Evolutionary conservation across 352 stramenopile genomes (phyloP).

Genomic region (Plasmopara halstedii): DNA sequence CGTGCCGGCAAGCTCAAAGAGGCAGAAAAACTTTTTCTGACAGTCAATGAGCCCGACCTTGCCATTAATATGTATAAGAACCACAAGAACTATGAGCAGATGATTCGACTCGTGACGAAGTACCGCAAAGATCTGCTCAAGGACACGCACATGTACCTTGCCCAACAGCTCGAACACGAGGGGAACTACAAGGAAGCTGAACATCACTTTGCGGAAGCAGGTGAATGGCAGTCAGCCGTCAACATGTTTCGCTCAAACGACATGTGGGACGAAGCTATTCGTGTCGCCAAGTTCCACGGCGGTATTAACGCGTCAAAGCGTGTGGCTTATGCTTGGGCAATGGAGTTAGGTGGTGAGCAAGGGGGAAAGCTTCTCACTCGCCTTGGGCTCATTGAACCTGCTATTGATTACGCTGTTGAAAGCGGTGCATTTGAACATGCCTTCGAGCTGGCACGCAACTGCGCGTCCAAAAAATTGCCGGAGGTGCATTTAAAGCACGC

Average conservation of each 20-base stretch:
- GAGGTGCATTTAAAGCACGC: constrained; percentile 92
- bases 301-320: constrained; percentile 88
- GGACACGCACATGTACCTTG: constrained; percentile 89
- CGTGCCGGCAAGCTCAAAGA: constrained; percentile 87
- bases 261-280: constrained; percentile 93
- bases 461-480: constrained; percentile 79
- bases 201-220: constrained; percentile 87
- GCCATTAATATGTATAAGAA: constrained; percentile 98
- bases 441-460: constrained; percentile 86
- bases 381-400: constrained; percentile 87
- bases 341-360: constrained; percentile 85
- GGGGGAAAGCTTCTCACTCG: constrained; percentile 88
- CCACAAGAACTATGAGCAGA: constrained; percentile 92
- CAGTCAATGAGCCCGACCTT: constrained; percentile 87
- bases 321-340: constrained; percentile 90
- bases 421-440: constrained; percentile 89
- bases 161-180: constrained; percentile 90
- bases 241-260: constrained; percentile 94
- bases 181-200: constrained; percentile 90
- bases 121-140: constrained; percentile 91
- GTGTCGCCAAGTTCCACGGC: constrained; percentile 90
- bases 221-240: constrained; percentile 89
- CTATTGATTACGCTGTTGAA: constrained; percentile 92
- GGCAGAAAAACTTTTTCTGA: constrained; percentile 91
- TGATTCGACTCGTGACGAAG: constrained; percentile 91